Base-by-base conservation (phyloP, 2,329 filamentous ascomycete species). In the Teratosphaeriaceae sp. region DNA sequence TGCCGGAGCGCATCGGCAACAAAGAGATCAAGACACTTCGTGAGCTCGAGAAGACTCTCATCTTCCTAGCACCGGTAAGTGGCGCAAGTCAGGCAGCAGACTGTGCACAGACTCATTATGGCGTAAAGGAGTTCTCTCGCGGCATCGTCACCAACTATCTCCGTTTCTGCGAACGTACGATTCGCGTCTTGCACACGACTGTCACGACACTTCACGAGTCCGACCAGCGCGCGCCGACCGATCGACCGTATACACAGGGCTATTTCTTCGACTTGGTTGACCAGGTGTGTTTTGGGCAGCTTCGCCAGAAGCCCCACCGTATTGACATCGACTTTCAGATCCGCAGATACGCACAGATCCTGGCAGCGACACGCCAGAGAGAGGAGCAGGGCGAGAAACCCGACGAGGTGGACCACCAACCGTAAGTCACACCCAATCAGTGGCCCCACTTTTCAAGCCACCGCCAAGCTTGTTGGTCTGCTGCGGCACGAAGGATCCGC, bases 241-340 rank as follows among this genome's bases (percentile, higher is more conserved):
- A 97, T 67, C 82, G 85, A 58, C 88, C 88, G 54, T 97, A 96
- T 74, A 92, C 84, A 75, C 88, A 85, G 76, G 87, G 87, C 63
- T 97, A 97, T 70, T 96, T 96, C 65, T 84, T 96, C 70, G 90
- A 97, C 71, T 81, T 97, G 48, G 83, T 94, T 65, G 87, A 94
- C 65, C 89, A 96, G 78, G 59, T 62, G 50, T 51, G 59, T 62
- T 50, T 45, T 37, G 47, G 42, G 11, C 43, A 45, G 42, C 31
- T 23, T 36, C 42, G 40, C 39, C 21, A 30, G 33, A 43, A 34
- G 40, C 43, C 21, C 42, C 47, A 23, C 24, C 8, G 12, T 51
- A 57, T 53, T 60, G 45, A 61, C 54, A 38, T 42, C 27, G n/a
- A 43, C 29, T 21, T 36, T 44, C 59, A 65, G 60, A 88, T 96